phyloP scores from a whole-genome alignment of 1,139 yeast genomes.

The Kurtzmaniella quercitrusa region DNA sequence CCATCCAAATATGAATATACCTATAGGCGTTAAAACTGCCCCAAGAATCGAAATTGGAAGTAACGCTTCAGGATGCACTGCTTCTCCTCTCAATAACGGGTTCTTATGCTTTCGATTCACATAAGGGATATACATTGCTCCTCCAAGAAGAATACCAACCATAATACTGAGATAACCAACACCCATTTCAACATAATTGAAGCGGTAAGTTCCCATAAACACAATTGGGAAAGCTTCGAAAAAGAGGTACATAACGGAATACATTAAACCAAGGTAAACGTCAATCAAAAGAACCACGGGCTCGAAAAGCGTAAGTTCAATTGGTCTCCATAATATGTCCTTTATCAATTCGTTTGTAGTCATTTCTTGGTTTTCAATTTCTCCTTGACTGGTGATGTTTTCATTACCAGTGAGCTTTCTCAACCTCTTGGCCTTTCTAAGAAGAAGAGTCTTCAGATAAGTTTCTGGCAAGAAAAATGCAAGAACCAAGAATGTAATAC shows the following conservation, averaged over 20 bases:
- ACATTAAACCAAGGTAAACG: slow-evolving; percentile 49
- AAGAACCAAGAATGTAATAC: slow-evolving; percentile 20
- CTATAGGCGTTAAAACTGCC: slow-evolving; percentile 36
- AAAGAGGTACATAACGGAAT: slow-evolving; percentile 52
- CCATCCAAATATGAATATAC: slow-evolving; percentile 50
- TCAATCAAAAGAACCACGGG: slow-evolving; percentile 45
- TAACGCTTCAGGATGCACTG: slow-evolving; percentile 36
- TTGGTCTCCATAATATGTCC: slow-evolving; percentile 48
- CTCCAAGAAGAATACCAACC: slow-evolving; percentile 36
- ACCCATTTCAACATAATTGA: slow-evolving; percentile 48
- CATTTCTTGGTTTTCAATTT: slow-evolving; percentile 19
- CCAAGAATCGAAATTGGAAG: slow-evolving; percentile 43
- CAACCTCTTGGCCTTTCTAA: slow-evolving; percentile 32
- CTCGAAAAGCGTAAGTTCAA: slow-evolving; percentile 39
- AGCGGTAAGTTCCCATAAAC: slow-evolving; percentile 37
- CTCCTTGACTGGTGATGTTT: slow-evolving; percentile 26
- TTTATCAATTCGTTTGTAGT: slow-evolving; percentile 19
- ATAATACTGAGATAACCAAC: slow-evolving; percentile 40
- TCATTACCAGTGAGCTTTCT: slow-evolving; percentile 31
- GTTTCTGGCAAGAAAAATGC: slow-evolving; percentile 32
- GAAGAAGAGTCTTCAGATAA: slow-evolving; percentile 27
- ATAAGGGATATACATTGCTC: slow-evolving; percentile 19
- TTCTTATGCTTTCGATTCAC: slow-evolving; percentile 20
- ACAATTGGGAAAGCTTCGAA: slow-evolving; percentile 63
- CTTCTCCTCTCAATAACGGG: slow-evolving; percentile 17